Evolutionary conservation across 2,329 filamentous ascomycete species (phyloP).

Genomic region (Aureobasidium zeae): DNA sequence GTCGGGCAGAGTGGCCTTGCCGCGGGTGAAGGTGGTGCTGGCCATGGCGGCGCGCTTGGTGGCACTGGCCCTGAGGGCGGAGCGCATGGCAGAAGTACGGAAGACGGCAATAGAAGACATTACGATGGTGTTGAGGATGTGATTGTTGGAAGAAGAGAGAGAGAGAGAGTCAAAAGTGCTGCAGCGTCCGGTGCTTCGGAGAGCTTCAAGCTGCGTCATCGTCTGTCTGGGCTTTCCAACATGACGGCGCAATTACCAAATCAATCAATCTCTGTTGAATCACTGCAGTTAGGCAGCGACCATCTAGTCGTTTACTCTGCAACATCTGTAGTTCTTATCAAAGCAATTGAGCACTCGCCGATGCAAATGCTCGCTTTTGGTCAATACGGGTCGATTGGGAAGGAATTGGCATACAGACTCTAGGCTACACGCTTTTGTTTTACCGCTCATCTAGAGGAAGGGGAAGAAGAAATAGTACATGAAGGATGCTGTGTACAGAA

Average conservation of each 20-base stretch:
- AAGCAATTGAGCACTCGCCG: too few species aligned
- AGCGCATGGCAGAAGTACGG: slow-evolving; percentile 60
- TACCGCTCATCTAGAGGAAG: slow-evolving; percentile 8
- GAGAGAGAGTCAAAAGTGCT: neutral
- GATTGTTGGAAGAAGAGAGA: neutral
- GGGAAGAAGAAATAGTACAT: slow-evolving; percentile 16
- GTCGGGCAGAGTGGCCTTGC: slow-evolving; percentile 89
- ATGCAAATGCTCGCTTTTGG: too few species aligned
- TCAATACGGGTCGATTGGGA: too few species aligned
- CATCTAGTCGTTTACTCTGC: too few species aligned
- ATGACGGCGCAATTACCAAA: too few species aligned
- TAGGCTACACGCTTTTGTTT: slow-evolving; percentile 14
- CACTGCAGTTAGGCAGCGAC: too few species aligned
- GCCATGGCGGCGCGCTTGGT: slow-evolving; percentile 54
- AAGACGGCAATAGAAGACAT: slow-evolving; percentile 75
- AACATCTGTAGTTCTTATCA: too few species aligned
- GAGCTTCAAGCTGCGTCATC: slow-evolving; percentile 8
- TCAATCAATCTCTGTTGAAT: too few species aligned
- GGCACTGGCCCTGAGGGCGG: slow-evolving; percentile 59
- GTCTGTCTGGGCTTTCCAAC: neutral
- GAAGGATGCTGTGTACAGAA: slow-evolving; percentile 16
- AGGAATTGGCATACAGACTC: slow-evolving; percentile 7
- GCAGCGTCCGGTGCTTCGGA: neutral
- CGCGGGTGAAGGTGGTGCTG: slow-evolving; percentile 67
- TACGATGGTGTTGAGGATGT: slow-evolving; percentile 21